Conservation (phyloP, 1,284 basidiomycete genomes). For the Laetiporus sulphureus region DNA sequence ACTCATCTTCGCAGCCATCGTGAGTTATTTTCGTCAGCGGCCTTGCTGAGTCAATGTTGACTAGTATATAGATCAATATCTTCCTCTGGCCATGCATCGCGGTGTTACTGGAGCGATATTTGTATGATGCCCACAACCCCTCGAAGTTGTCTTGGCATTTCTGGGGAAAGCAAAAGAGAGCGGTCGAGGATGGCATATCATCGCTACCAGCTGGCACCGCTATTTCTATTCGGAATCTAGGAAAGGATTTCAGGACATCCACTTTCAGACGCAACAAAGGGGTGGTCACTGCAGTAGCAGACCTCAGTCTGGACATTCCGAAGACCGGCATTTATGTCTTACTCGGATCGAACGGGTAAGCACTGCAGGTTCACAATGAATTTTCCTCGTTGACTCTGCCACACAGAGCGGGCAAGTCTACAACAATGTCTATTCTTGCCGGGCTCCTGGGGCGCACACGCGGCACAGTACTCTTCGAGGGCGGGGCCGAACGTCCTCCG, state of each 20-base stretch:
- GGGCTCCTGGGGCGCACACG: slow-evolving; percentile 52
- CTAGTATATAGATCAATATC: slow-evolving; percentile 50
- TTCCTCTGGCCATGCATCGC: slow-evolving; percentile 68
- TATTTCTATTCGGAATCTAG: slow-evolving; percentile 53
- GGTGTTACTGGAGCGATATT: slow-evolving; percentile 45
- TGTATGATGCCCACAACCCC: slow-evolving; percentile 53
- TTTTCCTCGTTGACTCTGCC: background rate
- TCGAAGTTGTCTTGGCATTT: slow-evolving; percentile 24
- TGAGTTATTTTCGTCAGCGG: slow-evolving; percentile 38
- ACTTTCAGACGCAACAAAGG: slow-evolving; percentile 32
- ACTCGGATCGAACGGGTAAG: slow-evolving; percentile 66
- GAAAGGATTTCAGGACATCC: slow-evolving; percentile 48
- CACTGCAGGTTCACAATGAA: too few species aligned
- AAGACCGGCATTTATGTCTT: slow-evolving; percentile 70
- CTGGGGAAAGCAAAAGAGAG: slow-evolving; percentile 15
- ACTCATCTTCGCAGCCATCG: slow-evolving; percentile 56
- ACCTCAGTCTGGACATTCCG: slow-evolving; percentile 61
- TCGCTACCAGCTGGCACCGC: slow-evolving; percentile 38
- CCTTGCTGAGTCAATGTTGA: too few species aligned
- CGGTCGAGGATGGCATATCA: slow-evolving; percentile 14
- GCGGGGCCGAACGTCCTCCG: slow-evolving; percentile 41
- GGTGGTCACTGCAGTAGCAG: slow-evolving; percentile 51
- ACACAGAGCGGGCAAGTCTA: slow-evolving; percentile 73
- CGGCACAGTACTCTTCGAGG: slow-evolving; percentile 60
- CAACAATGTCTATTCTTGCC: slow-evolving; percentile 60